Conservation (phyloP, 352 stramenopile genomes). For the Globisporangium solare region DNA sequence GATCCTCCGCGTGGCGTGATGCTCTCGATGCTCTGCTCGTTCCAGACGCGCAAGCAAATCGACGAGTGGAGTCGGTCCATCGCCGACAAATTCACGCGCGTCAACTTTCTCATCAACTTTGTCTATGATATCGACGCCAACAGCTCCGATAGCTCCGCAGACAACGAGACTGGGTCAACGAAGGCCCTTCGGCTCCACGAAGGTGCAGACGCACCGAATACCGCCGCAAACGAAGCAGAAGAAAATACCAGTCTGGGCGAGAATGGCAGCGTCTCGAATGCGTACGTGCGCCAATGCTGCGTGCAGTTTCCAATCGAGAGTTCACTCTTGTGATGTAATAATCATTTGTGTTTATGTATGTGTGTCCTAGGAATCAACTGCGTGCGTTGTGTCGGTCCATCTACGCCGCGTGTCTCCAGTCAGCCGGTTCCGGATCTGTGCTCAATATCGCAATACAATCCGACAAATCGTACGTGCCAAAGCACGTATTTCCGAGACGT, state of each 20-base stretch:
- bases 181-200: no score
- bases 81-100: constrained; percentile 46
- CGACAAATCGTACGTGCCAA: constrained; percentile 13
- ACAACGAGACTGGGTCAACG: background rate
- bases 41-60: constrained; percentile 43
- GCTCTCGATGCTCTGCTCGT: constrained; percentile 43
- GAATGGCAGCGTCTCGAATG: constrained; percentile 2
- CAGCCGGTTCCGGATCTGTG: constrained; percentile 14
- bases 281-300: constrained; percentile 7
- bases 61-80: constrained; percentile 56
- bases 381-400: constrained; percentile 25
- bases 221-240: constrained; percentile 1
- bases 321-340: background rate
- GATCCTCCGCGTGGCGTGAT: constrained; percentile 44
- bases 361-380: constrained; percentile 19
- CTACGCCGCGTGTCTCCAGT: constrained; percentile 21
- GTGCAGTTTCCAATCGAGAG: background rate
- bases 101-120: constrained; percentile 73
- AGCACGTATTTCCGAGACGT: background rate
- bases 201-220: background rate
- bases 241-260: constrained; percentile 1
- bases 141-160: constrained; percentile 4
- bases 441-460: constrained; percentile 27
- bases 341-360: constrained; percentile 1
- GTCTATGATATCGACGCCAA: constrained; percentile 19